phyloP scores from a whole-genome alignment of 257 asterid species.

The Coffea canephora region DNA sequence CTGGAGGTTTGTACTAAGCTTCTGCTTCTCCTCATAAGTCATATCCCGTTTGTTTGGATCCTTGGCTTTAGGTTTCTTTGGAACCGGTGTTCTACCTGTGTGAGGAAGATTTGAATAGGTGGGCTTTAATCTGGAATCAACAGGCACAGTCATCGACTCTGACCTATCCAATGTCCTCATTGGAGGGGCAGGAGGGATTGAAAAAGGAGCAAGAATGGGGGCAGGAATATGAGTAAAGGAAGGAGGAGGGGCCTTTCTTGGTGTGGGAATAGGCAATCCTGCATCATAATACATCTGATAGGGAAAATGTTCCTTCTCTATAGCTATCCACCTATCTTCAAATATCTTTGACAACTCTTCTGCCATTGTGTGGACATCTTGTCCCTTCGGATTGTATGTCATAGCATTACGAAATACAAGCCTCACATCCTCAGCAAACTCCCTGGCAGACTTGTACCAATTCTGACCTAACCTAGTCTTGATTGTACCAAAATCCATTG shows the following conservation, averaged over 20 bases:
- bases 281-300: constrained; percentile 59
- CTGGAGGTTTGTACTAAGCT: constrained; percentile 84
- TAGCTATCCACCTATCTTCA: constrained; percentile 77
- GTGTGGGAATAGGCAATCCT: constrained; percentile 58
- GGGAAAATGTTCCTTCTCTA: constrained; percentile 63
- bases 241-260: constrained; percentile 45
- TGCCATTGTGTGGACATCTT: constrained; percentile 88
- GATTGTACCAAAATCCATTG: constrained; percentile 93
- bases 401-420: constrained; percentile 87
- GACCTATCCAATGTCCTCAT: constrained; percentile 46
- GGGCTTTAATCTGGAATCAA: constrained; percentile 41
- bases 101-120: constrained; percentile 34
- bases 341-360: constrained; percentile 59
- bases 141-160: constrained; percentile 42
- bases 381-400: constrained; percentile 90
- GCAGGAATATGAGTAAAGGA: constrained; percentile 24
- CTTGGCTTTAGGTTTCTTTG: constrained; percentile 92
- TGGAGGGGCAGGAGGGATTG: constrained; percentile 32
- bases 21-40: constrained; percentile 95
- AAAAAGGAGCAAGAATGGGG: constrained; percentile 26
- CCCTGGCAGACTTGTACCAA: constrained; percentile 65
- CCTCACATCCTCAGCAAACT: constrained; percentile 85
- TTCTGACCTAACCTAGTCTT: constrained; percentile 62
- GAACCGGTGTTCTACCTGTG: constrained; percentile 67
- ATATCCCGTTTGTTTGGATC: constrained; percentile 89